Evolutionary conservation across 2,329 filamentous ascomycete species (phyloP), one percentile per base, ranked within the genome.

Genomic region (Daldinia sp.): DNA sequence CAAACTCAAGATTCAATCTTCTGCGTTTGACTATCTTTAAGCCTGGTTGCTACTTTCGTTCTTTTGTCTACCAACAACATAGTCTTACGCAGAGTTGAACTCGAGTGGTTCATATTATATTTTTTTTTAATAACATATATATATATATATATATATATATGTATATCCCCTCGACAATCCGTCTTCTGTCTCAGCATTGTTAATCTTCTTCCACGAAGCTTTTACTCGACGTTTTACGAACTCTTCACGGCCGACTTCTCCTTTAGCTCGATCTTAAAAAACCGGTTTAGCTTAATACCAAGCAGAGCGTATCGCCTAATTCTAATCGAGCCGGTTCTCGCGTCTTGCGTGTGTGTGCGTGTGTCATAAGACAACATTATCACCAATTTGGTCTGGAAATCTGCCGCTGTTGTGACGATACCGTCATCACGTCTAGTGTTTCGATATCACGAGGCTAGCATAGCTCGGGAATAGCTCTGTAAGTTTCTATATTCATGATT

Each of bases 1-100:
- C 69, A 73, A 73, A 35, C 13, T 50, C 47, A n/a, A 35, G 23
- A 56, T 67, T 56, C 50, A 62, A 57, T 64, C 61, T 66, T 61
- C 64, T 49, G 45, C 52, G 72, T 61, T 47, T 45, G 48, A 45
- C 47, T 29, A 57, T 62, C 47, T 53, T n/a, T 34, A 30, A 13
- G 39, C 47, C 61, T 62, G 37, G 60, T 57, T 69, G 66, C 67
- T 71, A 58, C 58, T 47, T 62, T 66, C 45, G 48, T 64, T 59
- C 37, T 34, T 65, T 65, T 61, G n/a, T 30, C 32, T 25, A 51
- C 32, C 48, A 45, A 51, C 32, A 39, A 29, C 53, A 48, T 55
- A 59, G 37, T 32, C 35, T 57, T 34, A 37, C 29, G 19, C 34
- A 58, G 54, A 60, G 54, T 65, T 55, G 52, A 67, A 30, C 58